These are phyloP conservation scores for Carpinus fangiana DNA, from an alignment of 306 rosid species.

Conservation along the genomic window DNA sequence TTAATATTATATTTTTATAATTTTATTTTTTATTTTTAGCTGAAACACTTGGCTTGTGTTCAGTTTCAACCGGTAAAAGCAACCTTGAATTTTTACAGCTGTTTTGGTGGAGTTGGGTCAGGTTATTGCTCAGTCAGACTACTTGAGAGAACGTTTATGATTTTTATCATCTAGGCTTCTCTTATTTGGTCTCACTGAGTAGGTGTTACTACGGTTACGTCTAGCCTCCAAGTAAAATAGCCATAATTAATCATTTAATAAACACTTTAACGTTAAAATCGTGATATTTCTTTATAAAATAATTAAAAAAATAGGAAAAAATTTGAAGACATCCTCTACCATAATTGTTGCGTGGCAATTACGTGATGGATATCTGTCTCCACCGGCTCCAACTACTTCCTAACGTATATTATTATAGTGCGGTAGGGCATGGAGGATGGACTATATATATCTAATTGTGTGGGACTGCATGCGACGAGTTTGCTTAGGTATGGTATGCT, in stretches of 20 bases:
- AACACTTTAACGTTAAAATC: no score
- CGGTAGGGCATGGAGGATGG: background rate
- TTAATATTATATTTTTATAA: background rate
- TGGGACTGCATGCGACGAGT: background rate
- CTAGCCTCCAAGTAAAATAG: no score
- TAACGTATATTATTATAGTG: slow-evolving; percentile 13
- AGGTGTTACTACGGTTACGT: no score
- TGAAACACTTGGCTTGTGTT: no score
- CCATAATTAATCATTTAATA: no score
- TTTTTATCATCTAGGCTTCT: no score
- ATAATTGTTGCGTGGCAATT: slow-evolving; percentile 42
- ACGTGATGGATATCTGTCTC: slow-evolving; percentile 37
- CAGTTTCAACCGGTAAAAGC: no score
- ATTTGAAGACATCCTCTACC: slow-evolving; percentile 20
- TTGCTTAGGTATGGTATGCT: background rate
- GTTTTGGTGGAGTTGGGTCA: no score
- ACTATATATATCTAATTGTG: background rate
- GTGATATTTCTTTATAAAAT: background rate
- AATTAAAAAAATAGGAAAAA: slow-evolving; percentile 10
- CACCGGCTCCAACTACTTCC: slow-evolving; percentile 49
- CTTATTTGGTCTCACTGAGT: no score
- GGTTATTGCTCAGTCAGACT: no score
- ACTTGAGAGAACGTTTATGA: rapidly evolving
- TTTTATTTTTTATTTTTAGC: background rate
- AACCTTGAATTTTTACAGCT: no score